Evolutionary conservation across 768 basidiomycete species (phyloP).

Genomic region (Hericium rajendrae): DNA sequence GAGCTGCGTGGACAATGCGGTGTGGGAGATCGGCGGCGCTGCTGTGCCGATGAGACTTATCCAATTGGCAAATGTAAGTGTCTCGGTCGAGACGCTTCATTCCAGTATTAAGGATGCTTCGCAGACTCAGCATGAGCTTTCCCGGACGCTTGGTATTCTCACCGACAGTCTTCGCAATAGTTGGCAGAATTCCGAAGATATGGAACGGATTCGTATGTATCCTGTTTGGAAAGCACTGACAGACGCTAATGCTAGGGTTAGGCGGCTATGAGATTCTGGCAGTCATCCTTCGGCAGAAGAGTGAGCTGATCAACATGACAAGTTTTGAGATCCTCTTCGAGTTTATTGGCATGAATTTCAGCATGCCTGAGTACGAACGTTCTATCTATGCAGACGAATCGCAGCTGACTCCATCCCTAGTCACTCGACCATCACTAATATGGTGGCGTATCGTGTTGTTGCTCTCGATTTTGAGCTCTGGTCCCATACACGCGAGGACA

Average conservation of each 20-base stretch:
- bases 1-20: conserved; percentile 56
- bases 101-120: neutral
- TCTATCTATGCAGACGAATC: neutral
- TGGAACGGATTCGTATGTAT: conserved; percentile 74
- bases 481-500: conserved; percentile 58
- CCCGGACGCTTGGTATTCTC: conserved; percentile 60
- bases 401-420: conserved; percentile 27
- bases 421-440: conserved; percentile 74
- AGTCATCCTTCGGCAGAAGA: conserved; percentile 62
- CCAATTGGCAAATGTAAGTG: conserved; percentile 60
- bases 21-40: conserved; percentile 81
- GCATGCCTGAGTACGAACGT: conserved; percentile 62
- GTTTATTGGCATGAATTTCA: conserved; percentile 79
- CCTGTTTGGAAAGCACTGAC: neutral
- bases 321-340: conserved; percentile 78
- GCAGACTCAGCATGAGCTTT: conserved; percentile 71
- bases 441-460: conserved; percentile 71
- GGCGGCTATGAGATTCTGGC: conserved; percentile 86
- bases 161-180: conserved; percentile 71
- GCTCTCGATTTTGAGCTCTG: conserved; percentile 89
- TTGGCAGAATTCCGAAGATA: conserved; percentile 93
- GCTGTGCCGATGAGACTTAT: conserved; percentile 65
- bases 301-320: conserved; percentile 65
- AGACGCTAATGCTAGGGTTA: conserved; percentile 19
- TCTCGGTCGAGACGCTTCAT: neutral